These are phyloP conservation scores for Aspergillus affinis DNA, from an alignment of 495 filamentous ascomycete genomes.

Conservation along the genomic window DNA sequence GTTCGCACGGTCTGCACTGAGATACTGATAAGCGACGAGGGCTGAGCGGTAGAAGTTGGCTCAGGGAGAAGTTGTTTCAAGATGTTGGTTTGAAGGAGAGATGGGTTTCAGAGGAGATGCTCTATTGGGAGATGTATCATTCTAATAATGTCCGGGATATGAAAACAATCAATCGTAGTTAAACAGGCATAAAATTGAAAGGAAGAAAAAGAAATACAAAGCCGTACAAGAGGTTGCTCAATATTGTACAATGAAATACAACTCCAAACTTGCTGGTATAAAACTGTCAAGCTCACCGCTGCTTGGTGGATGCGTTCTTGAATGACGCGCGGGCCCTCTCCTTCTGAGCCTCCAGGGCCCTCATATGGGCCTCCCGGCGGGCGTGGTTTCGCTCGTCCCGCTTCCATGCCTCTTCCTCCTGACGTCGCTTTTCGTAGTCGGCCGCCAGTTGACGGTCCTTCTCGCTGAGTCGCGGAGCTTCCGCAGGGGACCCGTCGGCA, in stretches of 20 bases:
- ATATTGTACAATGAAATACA: constrained; percentile 16
- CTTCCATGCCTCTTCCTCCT: constrained; percentile 30
- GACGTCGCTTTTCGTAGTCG: constrained; percentile 26
- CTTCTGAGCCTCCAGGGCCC: constrained; percentile 17
- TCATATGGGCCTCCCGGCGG: constrained; percentile 22
- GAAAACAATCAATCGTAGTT: neutral
- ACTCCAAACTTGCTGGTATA: neutral
- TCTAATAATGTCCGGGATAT: constrained; percentile 1
- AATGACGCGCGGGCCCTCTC: constrained; percentile 20
- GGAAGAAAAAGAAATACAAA: constrained; percentile 7
- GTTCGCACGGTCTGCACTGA: too few relatives aligned
- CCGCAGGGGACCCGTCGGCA: constrained; percentile 24
- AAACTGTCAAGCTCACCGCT: constrained; percentile 8
- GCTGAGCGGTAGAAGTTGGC: too few relatives aligned
- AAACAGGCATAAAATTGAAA: constrained; percentile 4
- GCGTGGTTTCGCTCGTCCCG: constrained; percentile 30
- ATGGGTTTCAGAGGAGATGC: constrained; percentile 8
- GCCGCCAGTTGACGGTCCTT: constrained; percentile 28
- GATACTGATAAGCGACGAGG: too few relatives aligned
- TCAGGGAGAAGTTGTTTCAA: too few relatives aligned
- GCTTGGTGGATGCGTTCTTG: constrained; percentile 5
- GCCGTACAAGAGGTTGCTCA: neutral
- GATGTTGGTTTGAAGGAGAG: too few relatives aligned
- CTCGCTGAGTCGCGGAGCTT: constrained; percentile 27
- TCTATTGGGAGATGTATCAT: constrained; percentile 8